phyloP scores from a whole-genome alignment of 257 asterid genomes.

The Solanum rostratum region DNA sequence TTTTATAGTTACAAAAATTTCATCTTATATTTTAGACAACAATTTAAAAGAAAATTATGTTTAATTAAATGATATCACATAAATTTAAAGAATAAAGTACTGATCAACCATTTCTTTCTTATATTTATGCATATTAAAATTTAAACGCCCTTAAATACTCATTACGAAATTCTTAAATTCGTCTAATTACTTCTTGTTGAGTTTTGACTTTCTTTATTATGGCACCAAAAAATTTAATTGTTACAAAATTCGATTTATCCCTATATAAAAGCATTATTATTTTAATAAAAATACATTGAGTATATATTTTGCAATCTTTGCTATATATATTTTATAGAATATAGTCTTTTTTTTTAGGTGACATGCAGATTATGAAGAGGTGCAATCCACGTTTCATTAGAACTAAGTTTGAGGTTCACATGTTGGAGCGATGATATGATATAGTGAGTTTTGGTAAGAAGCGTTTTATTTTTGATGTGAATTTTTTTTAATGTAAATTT shows the following conservation, averaged over 20 bases:
- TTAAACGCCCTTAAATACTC: too few relatives aligned
- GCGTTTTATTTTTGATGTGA: rapidly evolving
- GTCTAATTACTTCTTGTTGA: too few relatives aligned
- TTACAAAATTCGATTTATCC: not conserved
- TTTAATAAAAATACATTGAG: not conserved
- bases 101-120: not conserved
- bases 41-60: not conserved
- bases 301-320: not conserved
- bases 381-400: not conserved
- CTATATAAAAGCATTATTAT: not conserved
- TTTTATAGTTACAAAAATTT: not conserved
- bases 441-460: not conserved
- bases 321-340: not conserved
- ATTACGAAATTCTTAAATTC: not conserved
- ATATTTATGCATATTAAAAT: too few relatives aligned
- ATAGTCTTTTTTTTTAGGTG: not conserved
- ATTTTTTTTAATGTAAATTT: not conserved
- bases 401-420: not conserved
- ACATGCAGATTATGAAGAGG: not conserved
- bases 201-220: not conserved
- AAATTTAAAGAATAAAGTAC: not conserved
- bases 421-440: not conserved
- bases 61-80: not conserved
- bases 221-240: not conserved
- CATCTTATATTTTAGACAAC: not conserved